A percentile compares a stretch with the other conserved stretches of the same genome.
These are phyloP conservation scores for Fusarium globosum DNA, from an alignment of 2,329 filamentous ascomycete species.

Conservation along the genomic window DNA sequence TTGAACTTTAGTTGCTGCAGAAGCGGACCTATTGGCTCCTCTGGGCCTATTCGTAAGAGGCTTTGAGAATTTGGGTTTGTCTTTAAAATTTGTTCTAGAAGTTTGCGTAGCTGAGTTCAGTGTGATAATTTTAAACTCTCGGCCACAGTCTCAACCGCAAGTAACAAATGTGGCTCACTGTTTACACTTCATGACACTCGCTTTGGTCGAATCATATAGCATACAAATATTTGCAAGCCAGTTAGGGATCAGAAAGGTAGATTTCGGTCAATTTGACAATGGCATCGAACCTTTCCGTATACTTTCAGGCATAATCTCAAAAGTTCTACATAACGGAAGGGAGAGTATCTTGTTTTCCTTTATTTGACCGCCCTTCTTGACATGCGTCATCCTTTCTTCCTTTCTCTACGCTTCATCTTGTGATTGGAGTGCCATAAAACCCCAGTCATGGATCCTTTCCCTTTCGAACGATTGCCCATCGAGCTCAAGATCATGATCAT, in stretches of 20 bases:
- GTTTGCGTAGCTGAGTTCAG: not conserved
- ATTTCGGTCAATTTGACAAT: too few species aligned
- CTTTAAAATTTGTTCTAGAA: rapidly evolving
- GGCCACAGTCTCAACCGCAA: not conserved
- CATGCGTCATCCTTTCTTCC: not conserved
- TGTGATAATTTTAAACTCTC: too few species aligned
- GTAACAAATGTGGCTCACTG: not conserved
- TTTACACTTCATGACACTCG: not conserved
- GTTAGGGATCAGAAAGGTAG: too few species aligned
- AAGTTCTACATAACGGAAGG: too few species aligned
- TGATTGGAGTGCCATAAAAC: rapidly evolving
- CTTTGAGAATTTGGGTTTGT: too few species aligned
- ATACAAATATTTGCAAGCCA: rapidly evolving
- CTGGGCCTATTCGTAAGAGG: not conserved
- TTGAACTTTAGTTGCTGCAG: too few species aligned
- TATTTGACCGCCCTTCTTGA: too few species aligned
- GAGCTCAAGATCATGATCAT: not conserved
- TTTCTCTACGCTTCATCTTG: not conserved
- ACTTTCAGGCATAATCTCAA: not conserved
- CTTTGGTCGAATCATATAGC: rapidly evolving
- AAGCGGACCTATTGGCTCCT: too few species aligned
- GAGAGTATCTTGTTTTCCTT: too few species aligned
- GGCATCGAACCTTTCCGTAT: too few species aligned
- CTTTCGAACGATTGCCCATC: not conserved
- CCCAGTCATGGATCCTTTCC: not conserved